These are phyloP conservation scores for Metarhizium brunneum DNA, from an alignment of 2,329 filamentous ascomycete species.

Conservation along the genomic window DNA sequence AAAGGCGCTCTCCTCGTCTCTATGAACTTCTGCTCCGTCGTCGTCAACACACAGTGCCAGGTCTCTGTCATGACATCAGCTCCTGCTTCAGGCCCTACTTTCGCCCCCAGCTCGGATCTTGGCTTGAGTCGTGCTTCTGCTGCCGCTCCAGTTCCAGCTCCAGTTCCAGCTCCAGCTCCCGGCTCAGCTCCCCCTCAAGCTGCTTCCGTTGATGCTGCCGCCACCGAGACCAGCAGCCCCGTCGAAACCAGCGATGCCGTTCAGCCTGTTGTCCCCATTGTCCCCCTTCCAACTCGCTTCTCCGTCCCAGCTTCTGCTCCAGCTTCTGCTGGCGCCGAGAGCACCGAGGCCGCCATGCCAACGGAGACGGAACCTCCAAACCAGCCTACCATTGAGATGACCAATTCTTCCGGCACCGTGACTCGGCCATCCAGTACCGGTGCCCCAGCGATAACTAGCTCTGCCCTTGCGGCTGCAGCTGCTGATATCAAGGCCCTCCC, in stretches of 20 bases:
- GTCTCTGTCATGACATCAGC: constrained; percentile 18
- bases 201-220: constrained; percentile 10
- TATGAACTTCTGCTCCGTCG: constrained; percentile 26
- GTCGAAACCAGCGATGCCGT: constrained; percentile 6
- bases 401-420: neutral
- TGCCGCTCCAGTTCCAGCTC: constrained; percentile 7
- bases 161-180: constrained; percentile 9
- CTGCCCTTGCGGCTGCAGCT: constrained; percentile 22
- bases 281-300: neutral
- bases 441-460: constrained; percentile 16
- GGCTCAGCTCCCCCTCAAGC: constrained; percentile 11
- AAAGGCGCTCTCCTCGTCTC: constrained; percentile 23
- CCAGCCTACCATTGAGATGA: constrained; percentile 8
- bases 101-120: constrained; percentile 8
- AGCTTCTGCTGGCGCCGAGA: constrained; percentile 1
- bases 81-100: constrained; percentile 3
- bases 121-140: too few relatives aligned
- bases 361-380: constrained; percentile 1
- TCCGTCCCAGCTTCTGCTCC: constrained; percentile 7
- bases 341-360: constrained; percentile 1
- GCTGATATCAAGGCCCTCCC: constrained; percentile 12
- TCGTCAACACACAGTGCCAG: constrained; percentile 24
- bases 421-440: neutral
- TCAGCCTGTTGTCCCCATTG: neutral
- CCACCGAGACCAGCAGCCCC: constrained; percentile 5